Conservation (phyloP, 805 yeast genomes). For the Nakazawaea sp. region DNA sequence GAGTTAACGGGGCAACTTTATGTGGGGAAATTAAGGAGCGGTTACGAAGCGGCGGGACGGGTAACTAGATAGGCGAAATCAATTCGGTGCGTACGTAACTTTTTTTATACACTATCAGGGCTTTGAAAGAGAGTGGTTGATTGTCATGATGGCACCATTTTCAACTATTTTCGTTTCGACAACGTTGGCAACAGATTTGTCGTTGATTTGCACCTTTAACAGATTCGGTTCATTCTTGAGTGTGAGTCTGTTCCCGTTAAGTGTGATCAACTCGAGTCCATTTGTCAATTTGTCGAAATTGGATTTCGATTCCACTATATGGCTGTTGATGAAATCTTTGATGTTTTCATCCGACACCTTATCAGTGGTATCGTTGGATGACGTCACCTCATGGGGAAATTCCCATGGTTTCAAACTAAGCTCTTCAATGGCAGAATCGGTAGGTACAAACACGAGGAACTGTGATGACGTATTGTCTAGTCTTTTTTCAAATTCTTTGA, state of each 20-base stretch:
- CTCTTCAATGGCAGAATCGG: slow-evolving; percentile 49
- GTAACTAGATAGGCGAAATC: too few relatives aligned
- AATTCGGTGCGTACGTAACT: too few relatives aligned
- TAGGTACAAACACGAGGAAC: slow-evolving; percentile 64
- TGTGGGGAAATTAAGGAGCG: too few relatives aligned
- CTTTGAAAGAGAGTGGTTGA: not conserved
- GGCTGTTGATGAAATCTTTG: slow-evolving; percentile 53
- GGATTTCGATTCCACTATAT: too few relatives aligned
- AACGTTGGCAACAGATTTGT: not conserved
- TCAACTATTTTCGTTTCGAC: not conserved
- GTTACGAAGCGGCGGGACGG: too few relatives aligned
- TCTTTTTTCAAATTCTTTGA: not conserved
- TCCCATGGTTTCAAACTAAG: slow-evolving; percentile 71
- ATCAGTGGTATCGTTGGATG: slow-evolving; percentile 27
- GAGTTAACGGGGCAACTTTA: too few relatives aligned
- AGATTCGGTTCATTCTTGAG: not conserved
- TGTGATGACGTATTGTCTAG: not conserved
- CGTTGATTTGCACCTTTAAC: not conserved
- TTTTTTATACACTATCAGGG: not conserved
- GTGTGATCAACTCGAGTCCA: not conserved
- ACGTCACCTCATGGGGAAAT: slow-evolving; percentile 50
- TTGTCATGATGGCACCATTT: not conserved
- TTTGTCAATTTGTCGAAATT: too few relatives aligned
- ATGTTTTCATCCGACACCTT: slow-evolving; percentile 32
- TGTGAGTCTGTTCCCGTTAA: not conserved